Evolutionary conservation across 768 basidiomycete species (phyloP).

Genomic region (Ramaria sp.): DNA sequence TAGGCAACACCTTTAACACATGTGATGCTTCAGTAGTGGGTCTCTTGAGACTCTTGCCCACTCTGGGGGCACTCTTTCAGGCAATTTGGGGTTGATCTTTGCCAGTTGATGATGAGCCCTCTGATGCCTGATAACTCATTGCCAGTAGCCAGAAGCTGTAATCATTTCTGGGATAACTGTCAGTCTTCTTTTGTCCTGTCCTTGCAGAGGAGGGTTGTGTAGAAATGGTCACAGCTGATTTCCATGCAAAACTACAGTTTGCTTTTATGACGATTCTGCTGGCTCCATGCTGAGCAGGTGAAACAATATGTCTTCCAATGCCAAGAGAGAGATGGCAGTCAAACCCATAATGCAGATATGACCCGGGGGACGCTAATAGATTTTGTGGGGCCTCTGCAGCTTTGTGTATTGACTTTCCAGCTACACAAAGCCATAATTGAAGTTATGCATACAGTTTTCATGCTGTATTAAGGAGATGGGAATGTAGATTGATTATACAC

Average conservation of each 20-base stretch:
- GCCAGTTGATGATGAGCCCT: background rate
- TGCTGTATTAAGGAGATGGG: no score
- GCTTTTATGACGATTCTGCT: no score
- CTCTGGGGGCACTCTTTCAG: background rate
- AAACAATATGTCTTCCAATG: background rate
- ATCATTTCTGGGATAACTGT: no score
- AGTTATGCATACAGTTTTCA: background rate
- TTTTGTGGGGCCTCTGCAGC: constrained; percentile 1
- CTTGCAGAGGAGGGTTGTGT: no score
- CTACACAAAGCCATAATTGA: background rate
- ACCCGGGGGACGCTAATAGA: background rate
- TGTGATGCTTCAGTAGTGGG: no score
- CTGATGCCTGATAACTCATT: background rate
- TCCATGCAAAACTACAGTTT: no score
- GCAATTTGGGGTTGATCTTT: background rate
- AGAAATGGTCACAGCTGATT: no score
- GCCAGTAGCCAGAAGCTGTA: no score
- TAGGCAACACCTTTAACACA: no score
- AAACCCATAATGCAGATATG: background rate
- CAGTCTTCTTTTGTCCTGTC: no score
- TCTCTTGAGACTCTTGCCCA: no score
- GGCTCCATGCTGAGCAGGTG: background rate
- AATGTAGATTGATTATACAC: no score
- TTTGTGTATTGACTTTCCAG: constrained; percentile 8
- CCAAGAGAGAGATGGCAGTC: background rate